Conservation (phyloP, 2,329 filamentous ascomycete species). For the Orbilia oligospora region DNA sequence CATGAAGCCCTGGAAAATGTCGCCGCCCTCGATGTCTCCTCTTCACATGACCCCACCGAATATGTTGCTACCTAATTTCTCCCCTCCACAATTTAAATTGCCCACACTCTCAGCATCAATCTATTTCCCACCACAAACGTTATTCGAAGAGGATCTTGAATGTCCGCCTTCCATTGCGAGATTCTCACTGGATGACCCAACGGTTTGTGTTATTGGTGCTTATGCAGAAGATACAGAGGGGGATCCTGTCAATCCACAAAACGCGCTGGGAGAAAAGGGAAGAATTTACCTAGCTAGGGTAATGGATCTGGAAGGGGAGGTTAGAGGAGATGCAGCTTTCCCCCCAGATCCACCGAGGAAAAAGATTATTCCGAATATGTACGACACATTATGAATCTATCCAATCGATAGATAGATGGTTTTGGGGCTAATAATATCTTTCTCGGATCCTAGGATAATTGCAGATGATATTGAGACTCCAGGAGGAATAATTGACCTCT, state of each 20-base stretch:
- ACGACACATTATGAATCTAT: background rate
- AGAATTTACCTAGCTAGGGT: conserved; percentile 55
- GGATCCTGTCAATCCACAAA: conserved; percentile 56
- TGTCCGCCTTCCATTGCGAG: conserved; percentile 57
- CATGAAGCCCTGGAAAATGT: conserved; percentile 63
- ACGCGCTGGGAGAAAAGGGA: conserved; percentile 36
- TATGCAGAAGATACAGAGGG: conserved; percentile 49
- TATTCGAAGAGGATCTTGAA: conserved; percentile 58
- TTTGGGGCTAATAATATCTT: background rate
- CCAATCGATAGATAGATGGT: background rate
- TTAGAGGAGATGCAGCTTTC: conserved; percentile 60
- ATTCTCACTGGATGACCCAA: conserved; percentile 59
- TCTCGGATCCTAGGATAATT: conserved; percentile 37
- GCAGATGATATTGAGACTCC: conserved; percentile 60
- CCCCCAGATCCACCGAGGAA: conserved; percentile 53
- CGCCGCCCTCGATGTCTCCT: conserved; percentile 60
- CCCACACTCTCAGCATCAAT: conserved; percentile 60
- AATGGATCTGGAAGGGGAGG: conserved; percentile 61
- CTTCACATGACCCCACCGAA: conserved; percentile 62
- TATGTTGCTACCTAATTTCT: conserved; percentile 62
- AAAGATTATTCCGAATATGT: conserved; percentile 62
- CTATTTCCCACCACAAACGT: conserved; percentile 60
- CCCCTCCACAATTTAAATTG: conserved; percentile 60
- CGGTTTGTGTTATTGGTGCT: conserved; percentile 59
- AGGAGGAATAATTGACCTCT: conserved; percentile 54